Conservation (phyloP, 23 red algal species). For the Chondrus crispus region DNA sequence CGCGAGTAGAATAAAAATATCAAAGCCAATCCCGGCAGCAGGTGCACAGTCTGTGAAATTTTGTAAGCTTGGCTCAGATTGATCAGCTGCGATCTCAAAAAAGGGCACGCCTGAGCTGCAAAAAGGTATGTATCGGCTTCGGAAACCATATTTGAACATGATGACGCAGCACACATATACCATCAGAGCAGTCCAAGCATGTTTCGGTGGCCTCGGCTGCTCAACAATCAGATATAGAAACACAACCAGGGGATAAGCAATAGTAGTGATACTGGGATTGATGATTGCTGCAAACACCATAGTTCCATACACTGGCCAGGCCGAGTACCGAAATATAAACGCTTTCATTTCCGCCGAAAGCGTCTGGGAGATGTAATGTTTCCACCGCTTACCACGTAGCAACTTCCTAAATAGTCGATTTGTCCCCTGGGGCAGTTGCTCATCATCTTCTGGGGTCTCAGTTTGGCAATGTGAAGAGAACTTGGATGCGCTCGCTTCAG, state of each 20-base stretch:
- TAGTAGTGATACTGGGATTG: slow-evolving; percentile 33
- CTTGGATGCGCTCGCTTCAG: background rate
- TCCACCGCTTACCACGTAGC: slow-evolving; percentile 9
- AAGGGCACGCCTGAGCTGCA: slow-evolving; percentile 23
- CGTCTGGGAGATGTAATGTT: background rate
- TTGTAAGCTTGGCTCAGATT: background rate
- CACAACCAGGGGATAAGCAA: slow-evolving; percentile 53
- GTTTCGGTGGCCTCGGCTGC: slow-evolving; percentile 42
- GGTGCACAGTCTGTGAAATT: background rate
- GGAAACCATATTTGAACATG: slow-evolving; percentile 27
- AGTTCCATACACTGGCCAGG: slow-evolving; percentile 48
- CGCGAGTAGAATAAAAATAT: slow-evolving; percentile 34
- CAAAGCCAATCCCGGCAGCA: slow-evolving; percentile 56
- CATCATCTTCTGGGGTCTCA: background rate
- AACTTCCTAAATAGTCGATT: background rate
- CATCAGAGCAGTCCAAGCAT: slow-evolving; percentile 43
- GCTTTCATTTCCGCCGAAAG: background rate
- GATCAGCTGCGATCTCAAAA: background rate
- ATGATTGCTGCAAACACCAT: slow-evolving; percentile 46
- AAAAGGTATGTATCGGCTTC: background rate
- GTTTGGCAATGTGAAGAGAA: background rate
- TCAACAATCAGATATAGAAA: slow-evolving; percentile 60
- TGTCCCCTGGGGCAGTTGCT: background rate
- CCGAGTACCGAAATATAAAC: slow-evolving; percentile 36
- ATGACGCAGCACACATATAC: slow-evolving; percentile 45